phyloP scores from a whole-genome alignment of 352 stramenopile genomes.

The Hyaloperonospora brassicae region DNA sequence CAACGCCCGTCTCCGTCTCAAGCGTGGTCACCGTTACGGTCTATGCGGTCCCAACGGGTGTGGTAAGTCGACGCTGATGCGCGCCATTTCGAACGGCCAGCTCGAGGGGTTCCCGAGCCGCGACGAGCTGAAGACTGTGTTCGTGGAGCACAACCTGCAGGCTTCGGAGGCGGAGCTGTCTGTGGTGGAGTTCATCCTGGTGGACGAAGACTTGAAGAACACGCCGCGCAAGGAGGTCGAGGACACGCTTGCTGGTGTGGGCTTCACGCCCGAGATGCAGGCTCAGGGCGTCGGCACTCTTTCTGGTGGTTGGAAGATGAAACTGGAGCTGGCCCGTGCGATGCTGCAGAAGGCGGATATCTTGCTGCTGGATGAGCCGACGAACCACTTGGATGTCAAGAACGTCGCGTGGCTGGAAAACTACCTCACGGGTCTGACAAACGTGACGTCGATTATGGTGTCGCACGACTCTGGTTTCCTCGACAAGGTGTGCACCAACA shows the following conservation, averaged over 20 bases:
- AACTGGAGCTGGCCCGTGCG: constrained; percentile 89
- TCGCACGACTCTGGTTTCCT: constrained; percentile 96
- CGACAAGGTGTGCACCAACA: constrained; percentile 96
- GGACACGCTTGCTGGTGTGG: constrained; percentile 88
- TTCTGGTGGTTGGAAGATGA: constrained; percentile 95
- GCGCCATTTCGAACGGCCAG: constrained; percentile 92
- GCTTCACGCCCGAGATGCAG: constrained; percentile 94
- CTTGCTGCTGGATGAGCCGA: constrained; percentile 94
- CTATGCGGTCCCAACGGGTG: constrained; percentile 89
- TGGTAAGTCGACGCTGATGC: constrained; percentile 96
- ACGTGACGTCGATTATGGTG: constrained; percentile 92
- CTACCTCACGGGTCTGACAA: constrained; percentile 81
- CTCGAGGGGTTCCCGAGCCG: constrained; percentile 94
- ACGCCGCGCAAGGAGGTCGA: constrained; percentile 83
- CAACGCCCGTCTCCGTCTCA: constrained; percentile 86
- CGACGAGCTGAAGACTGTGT: constrained; percentile 92
- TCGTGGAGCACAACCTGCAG: constrained; percentile 96
- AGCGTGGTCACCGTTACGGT: constrained; percentile 90
- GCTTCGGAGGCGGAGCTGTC: constrained; percentile 78
- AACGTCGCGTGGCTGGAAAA: constrained; percentile 90
- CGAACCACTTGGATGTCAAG: constrained; percentile 91
- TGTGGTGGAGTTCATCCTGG: constrained; percentile 79
- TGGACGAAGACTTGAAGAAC: constrained; percentile 87
- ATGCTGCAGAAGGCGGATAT: constrained; percentile 95
- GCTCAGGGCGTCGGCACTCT: constrained; percentile 86